A percentile compares a stretch with the other conserved stretches of the same genome.
Evolutionary conservation across 805 yeast genomes (phyloP).

Genomic region (Pichia thaimueangensis): DNA sequence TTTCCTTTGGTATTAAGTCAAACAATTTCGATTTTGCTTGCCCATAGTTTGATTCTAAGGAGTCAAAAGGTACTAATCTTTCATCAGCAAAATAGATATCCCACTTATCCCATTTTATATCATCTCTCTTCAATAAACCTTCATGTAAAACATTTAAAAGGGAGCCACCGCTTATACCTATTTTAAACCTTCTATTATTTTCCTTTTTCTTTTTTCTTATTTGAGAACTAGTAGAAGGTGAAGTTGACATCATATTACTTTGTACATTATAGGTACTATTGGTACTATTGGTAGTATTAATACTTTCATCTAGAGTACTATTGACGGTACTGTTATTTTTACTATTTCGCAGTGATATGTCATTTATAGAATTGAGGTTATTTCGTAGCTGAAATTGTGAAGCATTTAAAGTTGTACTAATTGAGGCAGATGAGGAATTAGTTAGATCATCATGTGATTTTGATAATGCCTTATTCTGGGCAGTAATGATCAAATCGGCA

Average conservation of each 20-base stretch:
- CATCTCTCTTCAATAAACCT: conserved; percentile 67
- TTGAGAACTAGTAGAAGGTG: conserved; percentile 21
- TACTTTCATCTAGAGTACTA: neutral
- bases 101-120: conserved; percentile 88
- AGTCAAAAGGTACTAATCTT: conserved; percentile 81
- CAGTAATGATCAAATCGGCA: conserved; percentile 87
- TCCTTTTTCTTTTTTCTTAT: conserved; percentile 44
- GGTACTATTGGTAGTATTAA: neutral
- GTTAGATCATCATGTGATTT: conserved; percentile 5
- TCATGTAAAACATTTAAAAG: conserved; percentile 78
- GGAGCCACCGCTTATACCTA: conserved; percentile 92
- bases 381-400: neutral
- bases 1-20: conserved; percentile 52
- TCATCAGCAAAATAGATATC: conserved; percentile 96
- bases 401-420: neutral
- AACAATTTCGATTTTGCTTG: conserved; percentile 75
- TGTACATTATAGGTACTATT: neutral
- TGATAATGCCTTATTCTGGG: conserved; percentile 65
- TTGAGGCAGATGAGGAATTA: neutral
- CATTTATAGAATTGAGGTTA: neutral
- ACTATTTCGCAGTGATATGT: neutral
- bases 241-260: conserved; percentile 3
- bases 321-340: neutral
- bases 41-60: conserved; percentile 85
- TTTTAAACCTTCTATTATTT: conserved; percentile 69